Base-by-base conservation (phyloP, 106 monocot genomes). In the Chionographis japonica region DNA sequence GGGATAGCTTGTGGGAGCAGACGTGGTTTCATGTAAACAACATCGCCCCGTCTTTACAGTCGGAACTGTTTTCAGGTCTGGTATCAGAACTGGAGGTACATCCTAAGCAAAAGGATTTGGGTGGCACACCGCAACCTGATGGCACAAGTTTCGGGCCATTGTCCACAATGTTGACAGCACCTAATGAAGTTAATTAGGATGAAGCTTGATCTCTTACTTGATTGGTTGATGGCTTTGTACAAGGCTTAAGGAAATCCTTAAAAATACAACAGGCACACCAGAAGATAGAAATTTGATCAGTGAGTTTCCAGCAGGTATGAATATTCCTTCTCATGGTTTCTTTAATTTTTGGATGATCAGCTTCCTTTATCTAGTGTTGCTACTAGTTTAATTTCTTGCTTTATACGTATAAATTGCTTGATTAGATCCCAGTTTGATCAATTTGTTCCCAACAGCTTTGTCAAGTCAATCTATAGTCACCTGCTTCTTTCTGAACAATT, bases 11-110 rank as follows among this genome's bases (percentile, higher is more conserved):
- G 62, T 90, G 90, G 90, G 90, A 86, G 41, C 49, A 73, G 36
- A 90, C 86, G 20, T 90, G 80, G 85, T 63, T 80, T 60, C 80
- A 86, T 67, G 80, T 83, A 10, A 80, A 83, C 53, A 86, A 86
- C 12, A 83, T 86, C 63, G 86, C 74, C 12, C 90, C 82, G 36
- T 62, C 71, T 52, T 58, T 90, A 66, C 82, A 80, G 51, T 77
- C 71, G 15, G 83, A 90, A 80, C 63, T 90, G 40, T 86, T 90
- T 60, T 68, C 74, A 11, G 68, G 52, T 27, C 70, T 71, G 59
- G 78, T 84, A 54, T 43, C 39, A 8, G 83, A 83, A 3, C 67
- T 65, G 65, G 39, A 54, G 5, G 10, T 6, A n/a, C 35, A n/a
- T 67, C 17, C 54, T 55, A 66, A 50, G 66, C 55, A 14, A 57